A percentile compares a stretch with the other conserved stretches of the same genome.
Evolutionary conservation across 2,329 filamentous ascomycete genomes (phyloP).

Genomic region (Penicillium verrucosum): DNA sequence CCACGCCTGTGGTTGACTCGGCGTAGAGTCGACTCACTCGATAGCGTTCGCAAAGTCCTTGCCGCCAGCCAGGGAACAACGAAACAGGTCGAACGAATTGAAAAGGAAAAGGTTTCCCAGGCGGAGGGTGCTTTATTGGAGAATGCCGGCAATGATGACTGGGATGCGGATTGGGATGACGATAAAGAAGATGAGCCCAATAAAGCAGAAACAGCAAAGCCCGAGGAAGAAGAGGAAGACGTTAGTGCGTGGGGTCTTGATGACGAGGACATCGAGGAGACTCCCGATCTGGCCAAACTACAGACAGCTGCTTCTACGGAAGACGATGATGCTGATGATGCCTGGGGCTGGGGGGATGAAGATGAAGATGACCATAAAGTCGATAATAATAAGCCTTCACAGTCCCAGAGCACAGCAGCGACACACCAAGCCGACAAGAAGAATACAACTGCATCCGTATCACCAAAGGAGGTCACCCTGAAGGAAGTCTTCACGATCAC

Average conservation of each 20-base stretch:
- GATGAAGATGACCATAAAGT: slow-evolving; percentile 37
- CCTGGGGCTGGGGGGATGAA: slow-evolving; percentile 84
- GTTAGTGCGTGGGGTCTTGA: slow-evolving; percentile 53
- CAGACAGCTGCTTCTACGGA: slow-evolving; percentile 16
- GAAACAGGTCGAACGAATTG: slow-evolving; percentile 74
- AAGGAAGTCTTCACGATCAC: slow-evolving; percentile 87
- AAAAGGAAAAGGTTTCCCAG: slow-evolving; percentile 73
- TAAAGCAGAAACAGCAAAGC: slow-evolving; percentile 12
- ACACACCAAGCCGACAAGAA: slow-evolving; percentile 24
- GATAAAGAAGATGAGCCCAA: slow-evolving; percentile 50
- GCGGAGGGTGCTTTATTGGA: slow-evolving; percentile 64
- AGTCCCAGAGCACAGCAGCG: slow-evolving; percentile 17
- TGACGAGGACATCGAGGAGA: slow-evolving; percentile 39
- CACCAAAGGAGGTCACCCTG: slow-evolving; percentile 66
- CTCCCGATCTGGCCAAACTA: slow-evolving; percentile 22
- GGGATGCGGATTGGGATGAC: slow-evolving; percentile 78
- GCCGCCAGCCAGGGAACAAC: slow-evolving; percentile 63
- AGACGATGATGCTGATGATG: slow-evolving; percentile 53
- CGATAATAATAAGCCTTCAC: slow-evolving; percentile 15
- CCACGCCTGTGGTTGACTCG: slow-evolving; percentile 82
- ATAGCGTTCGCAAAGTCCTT: slow-evolving; percentile 68
- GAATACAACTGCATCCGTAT: slow-evolving; percentile 11
- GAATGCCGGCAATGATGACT: slow-evolving; percentile 57
- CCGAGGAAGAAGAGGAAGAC: slow-evolving; percentile 41
- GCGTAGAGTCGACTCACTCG: slow-evolving; percentile 74